A percentile compares a stretch with the other conserved stretches of the same genome.
Conservation (phyloP, 495 filamentous ascomycete genomes). For the Penicillium robsamsonii region DNA sequence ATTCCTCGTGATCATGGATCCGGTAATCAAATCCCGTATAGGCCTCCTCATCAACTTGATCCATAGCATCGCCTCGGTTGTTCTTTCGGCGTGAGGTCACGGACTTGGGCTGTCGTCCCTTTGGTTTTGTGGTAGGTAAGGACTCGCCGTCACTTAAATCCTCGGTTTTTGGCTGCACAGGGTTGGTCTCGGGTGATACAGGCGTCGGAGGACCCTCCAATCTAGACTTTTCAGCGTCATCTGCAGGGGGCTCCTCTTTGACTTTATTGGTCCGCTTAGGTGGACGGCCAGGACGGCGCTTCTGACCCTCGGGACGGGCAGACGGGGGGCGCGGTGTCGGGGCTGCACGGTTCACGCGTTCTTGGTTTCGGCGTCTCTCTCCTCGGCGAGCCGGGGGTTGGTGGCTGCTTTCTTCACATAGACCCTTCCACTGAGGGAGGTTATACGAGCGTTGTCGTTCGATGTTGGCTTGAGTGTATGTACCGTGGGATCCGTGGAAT, state of each 20-base stretch:
- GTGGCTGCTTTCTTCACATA: conserved; percentile 90
- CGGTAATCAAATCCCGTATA: conserved; percentile 89
- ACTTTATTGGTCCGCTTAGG: conserved; percentile 43
- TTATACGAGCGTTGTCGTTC: conserved; percentile 95
- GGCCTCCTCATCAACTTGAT: conserved; percentile 75
- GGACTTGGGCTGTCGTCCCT: conserved; percentile 56
- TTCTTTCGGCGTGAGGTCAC: conserved; percentile 73
- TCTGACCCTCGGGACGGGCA: conserved; percentile 38
- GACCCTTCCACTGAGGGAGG: conserved; percentile 87
- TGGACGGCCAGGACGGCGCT: conserved; percentile 48
- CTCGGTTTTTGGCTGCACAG: conserved; percentile 48
- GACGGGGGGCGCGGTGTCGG: conserved; percentile 36
- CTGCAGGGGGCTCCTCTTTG: conserved; percentile 45
- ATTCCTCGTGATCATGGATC: conserved; percentile 77
- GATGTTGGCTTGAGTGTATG: conserved; percentile 93
- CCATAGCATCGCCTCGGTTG: conserved; percentile 66
- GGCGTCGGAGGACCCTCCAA: conserved; percentile 52
- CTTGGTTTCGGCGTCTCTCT: conserved; percentile 76
- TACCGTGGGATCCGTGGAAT: conserved; percentile 89
- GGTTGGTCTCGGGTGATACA: conserved; percentile 50
- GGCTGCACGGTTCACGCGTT: conserved; percentile 50
- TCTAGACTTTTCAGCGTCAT: conserved; percentile 42
- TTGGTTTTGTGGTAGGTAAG: conserved; percentile 43
- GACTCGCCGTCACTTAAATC: conserved; percentile 52
- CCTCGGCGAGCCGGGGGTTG: conserved; percentile 94